A percentile compares a stretch with the other conserved stretches of the same genome.
These are phyloP conservation scores for Pichia californica DNA, from an alignment of 805 yeast genomes.

Conservation along the genomic window DNA sequence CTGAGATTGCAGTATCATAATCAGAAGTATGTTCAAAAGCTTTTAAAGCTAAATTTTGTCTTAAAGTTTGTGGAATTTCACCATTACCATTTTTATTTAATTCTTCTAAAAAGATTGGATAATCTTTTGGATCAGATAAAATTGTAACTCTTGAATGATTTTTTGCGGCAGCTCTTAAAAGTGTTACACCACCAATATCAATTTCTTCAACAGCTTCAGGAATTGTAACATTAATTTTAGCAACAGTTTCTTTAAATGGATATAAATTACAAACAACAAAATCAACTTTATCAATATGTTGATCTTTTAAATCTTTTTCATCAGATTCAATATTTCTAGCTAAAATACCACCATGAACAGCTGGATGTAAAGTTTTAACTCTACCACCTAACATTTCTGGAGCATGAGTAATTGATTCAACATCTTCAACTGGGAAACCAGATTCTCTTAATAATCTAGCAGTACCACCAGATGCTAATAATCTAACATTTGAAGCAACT, in stretches of 20 bases:
- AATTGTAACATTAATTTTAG: conserved; percentile 90
- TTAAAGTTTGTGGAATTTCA: conserved; percentile 62
- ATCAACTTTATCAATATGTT: conserved; percentile 93
- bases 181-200: conserved; percentile 97
- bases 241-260: conserved; percentile 96
- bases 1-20: conserved; percentile 92
- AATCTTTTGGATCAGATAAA: conserved; percentile 90
- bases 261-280: conserved; percentile 95
- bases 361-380: conserved; percentile 97
- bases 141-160: conserved; percentile 96
- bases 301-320: conserved; percentile 79
- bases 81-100: conserved; percentile 42
- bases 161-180: conserved; percentile 97
- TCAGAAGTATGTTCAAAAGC: conserved; percentile 99
- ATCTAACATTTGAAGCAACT: conserved; percentile 78
- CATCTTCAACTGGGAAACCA: conserved; percentile 97
- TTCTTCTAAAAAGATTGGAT: conserved; percentile 80
- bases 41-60: conserved; percentile 84
- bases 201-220: conserved; percentile 98
- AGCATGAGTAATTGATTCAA: conserved; percentile 90
- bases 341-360: conserved; percentile 95
- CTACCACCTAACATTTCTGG: conserved; percentile 99
- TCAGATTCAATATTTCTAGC: conserved; percentile 91
- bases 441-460: conserved; percentile 92
- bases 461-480: conserved; percentile 97